Evolutionary conservation across 306 rosid genomes (phyloP).

Genomic region (Castanea sativa): DNA sequence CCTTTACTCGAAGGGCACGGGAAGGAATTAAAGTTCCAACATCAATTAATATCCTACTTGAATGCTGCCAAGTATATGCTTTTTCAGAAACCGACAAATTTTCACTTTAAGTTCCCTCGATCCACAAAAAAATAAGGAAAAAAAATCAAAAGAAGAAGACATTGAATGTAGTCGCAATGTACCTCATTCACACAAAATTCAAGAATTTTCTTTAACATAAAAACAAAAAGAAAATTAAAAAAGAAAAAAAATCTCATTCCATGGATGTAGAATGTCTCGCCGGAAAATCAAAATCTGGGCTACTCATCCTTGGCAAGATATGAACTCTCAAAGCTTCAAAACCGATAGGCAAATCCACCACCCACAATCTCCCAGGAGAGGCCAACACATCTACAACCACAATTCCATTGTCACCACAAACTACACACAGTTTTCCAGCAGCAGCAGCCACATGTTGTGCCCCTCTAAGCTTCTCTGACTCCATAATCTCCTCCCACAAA

Average conservation of each 20-base stretch:
- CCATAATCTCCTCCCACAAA: conserved; percentile 52
- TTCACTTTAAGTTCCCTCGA: too few relatives aligned
- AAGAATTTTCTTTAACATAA: too few relatives aligned
- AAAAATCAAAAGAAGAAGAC: too few relatives aligned
- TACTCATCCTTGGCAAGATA: conserved; percentile 57
- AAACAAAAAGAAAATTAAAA: too few relatives aligned
- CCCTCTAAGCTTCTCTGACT: conserved; percentile 41
- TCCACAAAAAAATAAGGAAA: too few relatives aligned
- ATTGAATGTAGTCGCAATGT: too few relatives aligned
- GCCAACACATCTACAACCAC: conserved; percentile 54
- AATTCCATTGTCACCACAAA: conserved; percentile 37
- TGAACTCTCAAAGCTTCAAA: conserved; percentile 63
- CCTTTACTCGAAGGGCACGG: too few relatives aligned
- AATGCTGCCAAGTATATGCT: too few relatives aligned
- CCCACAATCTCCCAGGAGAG: conserved; percentile 31
- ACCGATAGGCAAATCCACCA: conserved; percentile 51
- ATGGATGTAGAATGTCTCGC: neutral
- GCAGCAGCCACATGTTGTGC: conserved; percentile 66
- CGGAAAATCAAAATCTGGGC: conserved; percentile 2
- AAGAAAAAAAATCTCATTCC: neutral
- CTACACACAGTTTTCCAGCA: conserved; percentile 56
- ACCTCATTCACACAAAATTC: too few relatives aligned
- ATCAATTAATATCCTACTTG: too few relatives aligned
- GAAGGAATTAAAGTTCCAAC: too few relatives aligned
- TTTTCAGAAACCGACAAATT: too few relatives aligned